Evolutionary conservation across 1,139 yeast species (phyloP).

Genomic region (Hyphopichia burtonii): DNA sequence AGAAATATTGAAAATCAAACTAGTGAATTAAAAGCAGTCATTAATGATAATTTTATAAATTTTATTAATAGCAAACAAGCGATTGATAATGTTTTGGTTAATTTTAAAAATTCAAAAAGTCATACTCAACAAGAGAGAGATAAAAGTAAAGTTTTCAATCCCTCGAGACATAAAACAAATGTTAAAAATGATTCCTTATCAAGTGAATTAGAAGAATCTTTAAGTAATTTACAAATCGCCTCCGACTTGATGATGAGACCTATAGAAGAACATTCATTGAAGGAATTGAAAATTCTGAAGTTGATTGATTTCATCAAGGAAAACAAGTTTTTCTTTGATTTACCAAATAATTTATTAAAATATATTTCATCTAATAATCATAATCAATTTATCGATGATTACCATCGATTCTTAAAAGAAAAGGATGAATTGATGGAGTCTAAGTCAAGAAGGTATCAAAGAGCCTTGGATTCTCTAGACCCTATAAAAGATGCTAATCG

Average conservation of each 20-base stretch:
- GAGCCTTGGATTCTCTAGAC: constrained; percentile 12
- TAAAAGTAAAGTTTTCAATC: constrained; percentile 38
- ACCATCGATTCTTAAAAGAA: constrained; percentile 51
- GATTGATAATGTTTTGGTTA: constrained; percentile 37
- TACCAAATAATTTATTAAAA: constrained; percentile 61
- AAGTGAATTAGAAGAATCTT: constrained; percentile 44
- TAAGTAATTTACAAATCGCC: constrained; percentile 50
- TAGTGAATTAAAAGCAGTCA: constrained; percentile 61
- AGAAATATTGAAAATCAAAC: constrained; percentile 61
- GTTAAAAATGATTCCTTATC: constrained; percentile 21
- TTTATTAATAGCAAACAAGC: constrained; percentile 75
- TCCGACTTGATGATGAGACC: constrained; percentile 76
- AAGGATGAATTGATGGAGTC: constrained; percentile 18
- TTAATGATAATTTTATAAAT: constrained; percentile 70
- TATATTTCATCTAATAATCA: constrained; percentile 63
- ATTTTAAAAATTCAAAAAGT: constrained; percentile 36
- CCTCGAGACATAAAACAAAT: constrained; percentile 23
- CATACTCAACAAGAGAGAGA: constrained; percentile 38
- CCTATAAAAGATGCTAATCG: constrained; percentile 15
- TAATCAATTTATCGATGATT: constrained; percentile 68
- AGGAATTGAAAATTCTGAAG: constrained; percentile 57
- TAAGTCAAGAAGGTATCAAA: constrained; percentile 15
- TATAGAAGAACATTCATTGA: constrained; percentile 59
- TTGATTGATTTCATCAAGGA: constrained; percentile 64
- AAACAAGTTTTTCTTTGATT: constrained; percentile 65